Evolutionary conservation across 352 stramenopile genomes (phyloP), one percentile per base, ranked within the genome.

Genomic region (Aphanomyces invadans): DNA sequence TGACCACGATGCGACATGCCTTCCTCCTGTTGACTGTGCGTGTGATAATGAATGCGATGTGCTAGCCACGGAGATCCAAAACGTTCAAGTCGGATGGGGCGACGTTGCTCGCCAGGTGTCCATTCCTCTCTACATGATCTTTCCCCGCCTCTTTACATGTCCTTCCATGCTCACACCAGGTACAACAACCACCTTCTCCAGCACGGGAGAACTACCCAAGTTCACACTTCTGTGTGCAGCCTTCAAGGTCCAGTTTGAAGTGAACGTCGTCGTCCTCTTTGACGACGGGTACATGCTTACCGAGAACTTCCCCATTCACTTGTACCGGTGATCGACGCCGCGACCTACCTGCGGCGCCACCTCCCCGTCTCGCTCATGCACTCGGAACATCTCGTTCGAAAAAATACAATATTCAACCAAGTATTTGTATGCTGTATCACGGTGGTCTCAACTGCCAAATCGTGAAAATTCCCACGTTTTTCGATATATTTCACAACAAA

Each of bases 41-140:
- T 31, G 33, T 1, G 7, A 1, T 28, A 53, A 9, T 17, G 1
- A 12, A 56, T 49, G 25, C 36, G n/a, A n/a, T 49, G 29, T 29
- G 36, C 23, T 51, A 93, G 88, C 90, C 23, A 97, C 92, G 3
- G 92, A 98, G 74, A 96, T 98, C 63, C 90, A 97, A 63, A 97
- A 95, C 73, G 85, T 97, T 29, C 90, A 98, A 69, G 94, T 98
- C 61, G 92, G 87, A 23, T 92, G 88, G 74, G 92, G 92, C 3
- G 89, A 97, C 52, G 83, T 96, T 12, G 93, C 82, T 55, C 77
- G 86, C 5, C 80, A 93, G 75, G 78, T 98, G 52, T 75, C 79
- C 26, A 95, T 98, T 51, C 92, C 92, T 4, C 95, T 98, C 65
- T 96, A 97, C 80, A 97, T 97, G 88, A 91, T 97, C 59, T 95